phyloP scores from a whole-genome alignment of 345 rosid genomes.

The Moricandia moricandioides region DNA sequence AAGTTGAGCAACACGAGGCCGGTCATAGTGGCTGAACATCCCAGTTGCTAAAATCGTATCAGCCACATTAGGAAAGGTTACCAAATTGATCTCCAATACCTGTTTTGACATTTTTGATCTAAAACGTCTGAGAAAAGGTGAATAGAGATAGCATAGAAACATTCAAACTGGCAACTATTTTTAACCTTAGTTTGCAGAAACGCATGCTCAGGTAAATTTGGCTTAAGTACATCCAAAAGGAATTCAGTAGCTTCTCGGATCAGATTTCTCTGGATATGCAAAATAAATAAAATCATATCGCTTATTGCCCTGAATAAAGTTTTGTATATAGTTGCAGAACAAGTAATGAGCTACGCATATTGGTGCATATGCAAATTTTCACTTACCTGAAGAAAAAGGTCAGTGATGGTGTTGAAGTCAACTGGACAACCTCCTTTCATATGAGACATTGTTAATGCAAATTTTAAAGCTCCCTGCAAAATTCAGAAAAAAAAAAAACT shows the following conservation, averaged over 20 bases:
- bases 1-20: slow-evolving; percentile 93
- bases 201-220: slow-evolving; percentile 91
- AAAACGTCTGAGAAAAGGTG: slow-evolving; percentile 5
- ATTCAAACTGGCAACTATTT: background rate
- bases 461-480: slow-evolving; percentile 94
- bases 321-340: background rate
- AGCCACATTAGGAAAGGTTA: slow-evolving; percentile 96
- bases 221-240: slow-evolving; percentile 91
- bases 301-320: background rate
- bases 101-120: slow-evolving; percentile 33
- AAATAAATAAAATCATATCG: background rate
- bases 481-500: slow-evolving; percentile 3
- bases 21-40: slow-evolving; percentile 97
- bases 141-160: background rate
- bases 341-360: background rate
- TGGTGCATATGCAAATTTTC: background rate
- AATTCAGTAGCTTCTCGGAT: slow-evolving; percentile 99
- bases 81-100: slow-evolving; percentile 98
- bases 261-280: slow-evolving; percentile 73
- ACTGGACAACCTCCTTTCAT: slow-evolving; percentile 99
- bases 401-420: slow-evolving; percentile 95
- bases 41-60: slow-evolving; percentile 99
- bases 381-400: slow-evolving; percentile 96
- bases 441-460: slow-evolving; percentile 99
- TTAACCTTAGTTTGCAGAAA: slow-evolving; percentile 87